Evolutionary conservation across 345 rosid genomes (phyloP).

Genomic region (Aethionema arabicum): DNA sequence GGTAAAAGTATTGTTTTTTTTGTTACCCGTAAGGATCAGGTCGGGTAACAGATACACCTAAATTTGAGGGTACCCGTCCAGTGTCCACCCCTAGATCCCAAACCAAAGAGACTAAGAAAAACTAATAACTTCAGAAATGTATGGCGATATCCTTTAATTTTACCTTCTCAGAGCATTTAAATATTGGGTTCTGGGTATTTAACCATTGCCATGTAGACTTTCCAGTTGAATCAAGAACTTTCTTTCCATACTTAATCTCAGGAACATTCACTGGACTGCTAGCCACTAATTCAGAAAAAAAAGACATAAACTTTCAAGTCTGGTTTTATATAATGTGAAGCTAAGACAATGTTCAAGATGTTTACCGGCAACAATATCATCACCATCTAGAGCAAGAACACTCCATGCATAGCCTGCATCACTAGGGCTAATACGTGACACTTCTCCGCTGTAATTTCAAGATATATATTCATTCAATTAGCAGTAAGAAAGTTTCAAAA

Average conservation of each 20-base stretch:
- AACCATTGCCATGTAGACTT: conserved; percentile 65
- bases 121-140: too few relatives aligned
- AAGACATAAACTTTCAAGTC: neutral
- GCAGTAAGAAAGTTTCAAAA: conserved; percentile 1
- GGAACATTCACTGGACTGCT: conserved; percentile 88
- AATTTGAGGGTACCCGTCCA: too few relatives aligned
- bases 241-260: conserved; percentile 66
- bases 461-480: conserved; percentile 24
- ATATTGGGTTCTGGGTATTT: conserved; percentile 58
- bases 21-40: too few relatives aligned
- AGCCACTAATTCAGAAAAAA: conserved; percentile 47
- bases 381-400: conserved; percentile 66
- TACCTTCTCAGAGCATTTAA: conserved; percentile 66
- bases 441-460: conserved; percentile 57
- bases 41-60: too few relatives aligned
- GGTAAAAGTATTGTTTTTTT: too few relatives aligned
- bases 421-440: conserved; percentile 62
- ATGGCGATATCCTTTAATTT: neutral
- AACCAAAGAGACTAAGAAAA: too few relatives aligned
- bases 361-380: conserved; percentile 78
- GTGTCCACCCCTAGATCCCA: too few relatives aligned
- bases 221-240: conserved; percentile 41
- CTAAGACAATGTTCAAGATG: conserved; percentile 22
- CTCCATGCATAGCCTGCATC: conserved; percentile 70
- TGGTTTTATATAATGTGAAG: conserved; percentile 9